phyloP scores from a whole-genome alignment of 2,329 filamentous ascomycete species.

The Colletotrichum limetticola region DNA sequence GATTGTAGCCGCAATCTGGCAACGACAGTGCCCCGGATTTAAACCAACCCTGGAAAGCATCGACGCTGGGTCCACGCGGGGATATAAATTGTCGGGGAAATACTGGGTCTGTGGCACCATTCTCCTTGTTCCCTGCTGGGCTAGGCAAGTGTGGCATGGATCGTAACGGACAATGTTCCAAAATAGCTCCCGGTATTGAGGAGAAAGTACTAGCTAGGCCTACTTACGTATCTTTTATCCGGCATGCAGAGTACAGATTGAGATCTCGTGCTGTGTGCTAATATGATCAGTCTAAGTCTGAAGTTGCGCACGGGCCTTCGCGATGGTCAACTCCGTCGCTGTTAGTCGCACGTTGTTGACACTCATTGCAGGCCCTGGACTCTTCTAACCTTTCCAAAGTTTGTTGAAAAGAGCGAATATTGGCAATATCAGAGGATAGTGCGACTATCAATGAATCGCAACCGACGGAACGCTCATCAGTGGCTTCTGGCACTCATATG shows the following conservation, averaged over 20 bases:
- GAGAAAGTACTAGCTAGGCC: not conserved
- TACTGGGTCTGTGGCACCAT: slow-evolving; percentile 15
- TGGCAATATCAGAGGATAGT: too few species aligned
- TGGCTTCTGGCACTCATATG: too few species aligned
- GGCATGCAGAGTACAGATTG: not conserved
- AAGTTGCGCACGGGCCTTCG: not conserved
- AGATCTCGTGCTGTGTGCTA: not conserved
- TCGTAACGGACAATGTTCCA: too few species aligned
- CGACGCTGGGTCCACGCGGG: slow-evolving; percentile 19
- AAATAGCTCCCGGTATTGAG: not conserved
- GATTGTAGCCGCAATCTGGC: not conserved
- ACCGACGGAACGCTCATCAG: too few species aligned
- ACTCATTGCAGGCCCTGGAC: too few species aligned
- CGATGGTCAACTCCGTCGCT: not conserved
- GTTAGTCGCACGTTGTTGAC: too few species aligned
- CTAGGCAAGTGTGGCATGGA: too few species aligned
- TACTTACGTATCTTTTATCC: accelerated
- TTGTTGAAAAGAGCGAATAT: too few species aligned
- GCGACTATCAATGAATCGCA: too few species aligned
- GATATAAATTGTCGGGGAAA: slow-evolving; percentile 12
- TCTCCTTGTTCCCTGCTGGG: not conserved
- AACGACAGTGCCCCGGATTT: slow-evolving; percentile 15
- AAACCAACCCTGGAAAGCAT: slow-evolving; percentile 3
- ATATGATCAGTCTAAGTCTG: not conserved
- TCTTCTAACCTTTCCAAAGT: too few species aligned